These are phyloP conservation scores for Monoraphidium neglectum DNA, from an alignment of 139 green algal species.

Conservation along the genomic window DNA sequence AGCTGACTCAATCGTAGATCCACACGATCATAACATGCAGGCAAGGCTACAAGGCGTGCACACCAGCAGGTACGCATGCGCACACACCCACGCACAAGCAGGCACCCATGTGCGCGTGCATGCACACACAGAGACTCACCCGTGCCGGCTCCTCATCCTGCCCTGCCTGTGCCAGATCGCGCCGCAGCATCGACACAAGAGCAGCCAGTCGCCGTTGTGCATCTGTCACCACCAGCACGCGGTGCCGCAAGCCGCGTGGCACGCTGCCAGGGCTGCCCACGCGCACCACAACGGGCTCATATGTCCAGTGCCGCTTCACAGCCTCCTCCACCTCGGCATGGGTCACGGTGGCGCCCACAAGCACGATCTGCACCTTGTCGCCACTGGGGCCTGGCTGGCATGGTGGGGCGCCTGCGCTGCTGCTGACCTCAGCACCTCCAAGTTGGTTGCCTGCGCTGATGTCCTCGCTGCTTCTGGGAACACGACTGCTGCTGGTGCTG, in stretches of 20 bases:
- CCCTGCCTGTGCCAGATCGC: conserved; percentile 48
- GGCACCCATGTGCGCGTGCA: neutral
- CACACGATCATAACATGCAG: no score
- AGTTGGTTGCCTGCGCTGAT: neutral
- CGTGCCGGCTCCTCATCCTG: neutral
- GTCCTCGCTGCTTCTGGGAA: conserved; percentile 8
- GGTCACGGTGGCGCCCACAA: conserved; percentile 75
- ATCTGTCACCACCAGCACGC: conserved; percentile 43
- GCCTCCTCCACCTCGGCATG: conserved; percentile 40
- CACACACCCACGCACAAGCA: neutral
- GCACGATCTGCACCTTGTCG: conserved; percentile 57
- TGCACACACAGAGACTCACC: conserved; percentile 13
- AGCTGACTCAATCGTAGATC: no score
- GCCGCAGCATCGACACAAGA: conserved; percentile 57
- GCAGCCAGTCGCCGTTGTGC: conserved; percentile 44
- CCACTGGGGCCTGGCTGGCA: neutral
- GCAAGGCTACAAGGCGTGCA: no score
- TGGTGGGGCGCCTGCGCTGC: neutral
- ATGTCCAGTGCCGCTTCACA: conserved; percentile 53
- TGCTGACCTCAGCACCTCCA: neutral
- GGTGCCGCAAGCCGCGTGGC: conserved; percentile 47
- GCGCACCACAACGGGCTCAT: conserved; percentile 53
- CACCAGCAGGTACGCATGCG: no score
- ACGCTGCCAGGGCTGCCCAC: conserved; percentile 39
- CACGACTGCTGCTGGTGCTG: neutral